Conservation (phyloP, 352 stramenopile genomes). For the Globisporangium emineosum region DNA sequence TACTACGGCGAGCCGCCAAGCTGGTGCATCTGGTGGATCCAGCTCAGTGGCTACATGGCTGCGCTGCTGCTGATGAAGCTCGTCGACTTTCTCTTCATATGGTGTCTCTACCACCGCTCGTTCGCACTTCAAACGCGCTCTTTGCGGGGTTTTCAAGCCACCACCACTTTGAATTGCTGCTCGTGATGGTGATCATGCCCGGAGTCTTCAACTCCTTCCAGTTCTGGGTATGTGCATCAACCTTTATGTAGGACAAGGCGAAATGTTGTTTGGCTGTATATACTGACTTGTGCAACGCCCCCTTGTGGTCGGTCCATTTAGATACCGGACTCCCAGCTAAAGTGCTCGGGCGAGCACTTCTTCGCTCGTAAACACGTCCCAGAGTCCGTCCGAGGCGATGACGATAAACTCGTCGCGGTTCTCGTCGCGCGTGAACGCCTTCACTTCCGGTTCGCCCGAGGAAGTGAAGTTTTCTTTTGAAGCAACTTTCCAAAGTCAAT, state of each 20-base stretch:
- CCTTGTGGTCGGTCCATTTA: too few species aligned
- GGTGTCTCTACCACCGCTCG: slow-evolving; percentile 44
- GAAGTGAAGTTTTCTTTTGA: too few species aligned
- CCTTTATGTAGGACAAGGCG: too few species aligned
- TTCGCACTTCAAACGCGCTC: slow-evolving; percentile 35
- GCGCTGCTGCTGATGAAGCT: slow-evolving; percentile 58
- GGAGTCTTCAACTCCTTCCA: slow-evolving; percentile 66
- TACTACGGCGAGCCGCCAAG: slow-evolving; percentile 69
- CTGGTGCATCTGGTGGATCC: slow-evolving; percentile 52
- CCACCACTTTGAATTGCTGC: slow-evolving; percentile 62
- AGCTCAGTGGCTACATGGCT: slow-evolving; percentile 43
- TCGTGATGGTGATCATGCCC: slow-evolving; percentile 78
- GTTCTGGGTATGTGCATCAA: slow-evolving; percentile 49
- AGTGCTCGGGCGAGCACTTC: too few species aligned
- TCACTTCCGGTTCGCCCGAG: slow-evolving; percentile 76
- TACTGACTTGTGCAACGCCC: too few species aligned
- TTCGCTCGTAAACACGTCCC: slow-evolving; percentile 92
- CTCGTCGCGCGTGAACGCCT: slow-evolving; percentile 70
- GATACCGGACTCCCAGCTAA: too few species aligned
- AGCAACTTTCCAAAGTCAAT: too few species aligned
- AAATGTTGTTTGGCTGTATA: too few species aligned
- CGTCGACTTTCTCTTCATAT: slow-evolving; percentile 37
- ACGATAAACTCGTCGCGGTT: slow-evolving; percentile 91
- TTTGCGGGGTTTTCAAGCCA: slow-evolving; percentile 57
- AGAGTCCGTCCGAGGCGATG: slow-evolving; percentile 91